Evolutionary conservation across 1,139 yeast species (phyloP).

Genomic region (Kodamaea suecica): DNA sequence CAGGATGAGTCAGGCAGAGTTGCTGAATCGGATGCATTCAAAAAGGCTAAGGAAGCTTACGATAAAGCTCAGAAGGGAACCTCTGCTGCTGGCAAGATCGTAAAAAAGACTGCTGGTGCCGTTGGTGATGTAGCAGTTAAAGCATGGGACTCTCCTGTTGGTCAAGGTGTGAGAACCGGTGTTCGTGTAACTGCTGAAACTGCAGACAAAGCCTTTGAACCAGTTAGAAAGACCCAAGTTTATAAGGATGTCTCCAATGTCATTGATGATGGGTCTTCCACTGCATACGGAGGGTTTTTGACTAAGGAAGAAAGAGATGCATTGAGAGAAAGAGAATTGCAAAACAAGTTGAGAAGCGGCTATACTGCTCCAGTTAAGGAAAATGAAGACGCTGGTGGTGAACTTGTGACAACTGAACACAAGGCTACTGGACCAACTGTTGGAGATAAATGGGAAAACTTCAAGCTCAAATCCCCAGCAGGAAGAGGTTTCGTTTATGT

Average conservation of each 20-base stretch:
- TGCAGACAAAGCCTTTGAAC: constrained; percentile 86
- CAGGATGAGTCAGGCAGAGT: constrained; percentile 96
- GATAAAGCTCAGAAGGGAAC: constrained; percentile 78
- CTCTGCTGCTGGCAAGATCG: constrained; percentile 79
- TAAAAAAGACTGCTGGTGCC: constrained; percentile 88
- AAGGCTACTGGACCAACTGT: constrained; percentile 71
- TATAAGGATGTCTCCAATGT: constrained; percentile 88
- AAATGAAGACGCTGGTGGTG: constrained; percentile 84
- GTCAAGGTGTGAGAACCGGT: constrained; percentile 80
- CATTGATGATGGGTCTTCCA: constrained; percentile 86
- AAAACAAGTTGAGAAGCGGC: constrained; percentile 32
- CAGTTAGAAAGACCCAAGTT: constrained; percentile 85
- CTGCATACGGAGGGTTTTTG: constrained; percentile 91
- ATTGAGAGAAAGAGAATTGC: constrained; percentile 69
- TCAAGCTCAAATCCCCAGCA: constrained; percentile 63
- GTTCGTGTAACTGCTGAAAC: constrained; percentile 78
- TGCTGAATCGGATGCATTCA: constrained; percentile 92
- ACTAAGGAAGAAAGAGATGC: constrained; percentile 76
- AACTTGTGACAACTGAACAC: constrained; percentile 77
- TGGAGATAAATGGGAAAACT: constrained; percentile 65
- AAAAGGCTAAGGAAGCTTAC: constrained; percentile 89
- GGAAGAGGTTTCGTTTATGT: constrained; percentile 65
- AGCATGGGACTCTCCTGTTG: constrained; percentile 97
- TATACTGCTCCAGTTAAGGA: constrained; percentile 65
- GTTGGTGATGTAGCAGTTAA: constrained; percentile 86